Percentiles rank a stretch among this genome's conserved stretches.
These are phyloP conservation scores for Hyparrhenia diplandra DNA, from an alignment of 176 grass and related monocot genomes.

Conservation along the genomic window DNA sequence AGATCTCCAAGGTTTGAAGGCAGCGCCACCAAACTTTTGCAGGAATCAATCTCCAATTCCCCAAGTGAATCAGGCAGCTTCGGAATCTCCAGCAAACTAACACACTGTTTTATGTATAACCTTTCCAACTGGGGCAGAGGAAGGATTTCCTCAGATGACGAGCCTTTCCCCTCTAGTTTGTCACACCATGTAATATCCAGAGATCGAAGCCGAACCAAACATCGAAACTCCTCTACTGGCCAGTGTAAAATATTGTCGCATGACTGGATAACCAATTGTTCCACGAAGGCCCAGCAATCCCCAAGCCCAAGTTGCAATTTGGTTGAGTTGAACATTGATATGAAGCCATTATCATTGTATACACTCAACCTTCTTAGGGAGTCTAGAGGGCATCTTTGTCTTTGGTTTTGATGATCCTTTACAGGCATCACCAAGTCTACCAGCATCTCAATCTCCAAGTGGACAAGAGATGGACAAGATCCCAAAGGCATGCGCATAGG, in stretches of 20 bases:
- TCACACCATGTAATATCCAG: rapidly evolving
- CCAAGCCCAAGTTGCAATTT: neutral
- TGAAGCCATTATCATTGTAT: neutral
- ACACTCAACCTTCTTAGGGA: neutral
- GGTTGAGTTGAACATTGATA: neutral
- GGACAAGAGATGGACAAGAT: too few species aligned
- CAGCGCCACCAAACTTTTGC: too few species aligned
- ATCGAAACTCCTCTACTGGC: neutral
- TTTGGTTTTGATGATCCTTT: too few species aligned
- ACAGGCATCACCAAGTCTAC: too few species aligned
- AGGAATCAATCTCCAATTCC: too few species aligned
- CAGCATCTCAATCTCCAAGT: too few species aligned
- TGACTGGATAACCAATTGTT: rapidly evolving
- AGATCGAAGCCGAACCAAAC: neutral
- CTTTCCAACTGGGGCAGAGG: neutral
- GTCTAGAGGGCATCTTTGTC: neutral
- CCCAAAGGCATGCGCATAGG: too few species aligned
- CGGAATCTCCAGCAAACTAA: neutral
- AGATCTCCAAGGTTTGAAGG: too few species aligned
- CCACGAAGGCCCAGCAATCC: neutral
- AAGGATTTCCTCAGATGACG: neutral
- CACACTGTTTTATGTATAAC: rapidly evolving
- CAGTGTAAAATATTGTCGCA: neutral
- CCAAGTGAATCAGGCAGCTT: too few species aligned
- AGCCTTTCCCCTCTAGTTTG: neutral